These are phyloP conservation scores for Chlorella vulgaris DNA, from an alignment of 139 green algal genomes.

Conservation along the genomic window DNA sequence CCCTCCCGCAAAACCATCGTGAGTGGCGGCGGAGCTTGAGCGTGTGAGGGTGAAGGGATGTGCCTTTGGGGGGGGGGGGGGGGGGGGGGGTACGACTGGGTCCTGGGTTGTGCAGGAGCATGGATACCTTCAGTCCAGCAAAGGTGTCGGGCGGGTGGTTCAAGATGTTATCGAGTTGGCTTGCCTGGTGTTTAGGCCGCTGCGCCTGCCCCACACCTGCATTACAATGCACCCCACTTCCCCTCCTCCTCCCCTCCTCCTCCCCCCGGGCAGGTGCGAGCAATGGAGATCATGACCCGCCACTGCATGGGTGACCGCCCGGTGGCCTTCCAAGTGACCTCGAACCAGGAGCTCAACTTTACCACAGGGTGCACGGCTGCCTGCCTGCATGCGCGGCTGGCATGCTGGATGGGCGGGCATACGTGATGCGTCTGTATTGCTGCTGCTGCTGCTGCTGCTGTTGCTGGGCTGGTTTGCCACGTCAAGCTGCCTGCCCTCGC, in stretches of 20 bases:
- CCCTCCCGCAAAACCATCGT: conserved; percentile 72
- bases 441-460: too few relatives aligned
- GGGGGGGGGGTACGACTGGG: not conserved
- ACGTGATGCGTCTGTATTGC: not conserved
- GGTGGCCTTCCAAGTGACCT: conserved; percentile 81
- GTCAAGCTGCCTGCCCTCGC: too few relatives aligned
- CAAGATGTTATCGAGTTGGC: too few relatives aligned
- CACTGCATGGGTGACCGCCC: conserved; percentile 83
- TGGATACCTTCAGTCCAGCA: too few relatives aligned
- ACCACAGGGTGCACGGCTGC: conserved; percentile 59
- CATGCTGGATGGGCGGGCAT: not conserved
- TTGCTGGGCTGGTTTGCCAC: too few relatives aligned
- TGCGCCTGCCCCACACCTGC: too few relatives aligned
- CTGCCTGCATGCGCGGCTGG: too few relatives aligned
- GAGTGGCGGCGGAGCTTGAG: not conserved
- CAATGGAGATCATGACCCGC: conserved; percentile 83
- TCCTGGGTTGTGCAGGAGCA: too few relatives aligned
- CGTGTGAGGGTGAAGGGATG: not conserved
- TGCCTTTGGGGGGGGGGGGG: not conserved
- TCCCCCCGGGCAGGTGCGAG: conserved; percentile 56
- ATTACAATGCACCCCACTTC: not conserved
- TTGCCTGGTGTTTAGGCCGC: too few relatives aligned
- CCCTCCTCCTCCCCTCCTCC: not conserved
- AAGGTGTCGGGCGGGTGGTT: too few relatives aligned
- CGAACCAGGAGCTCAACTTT: conserved; percentile 86